Base-by-base conservation (phyloP, 345 rosid genomes). In the Rhizophora apiculata region DNA sequence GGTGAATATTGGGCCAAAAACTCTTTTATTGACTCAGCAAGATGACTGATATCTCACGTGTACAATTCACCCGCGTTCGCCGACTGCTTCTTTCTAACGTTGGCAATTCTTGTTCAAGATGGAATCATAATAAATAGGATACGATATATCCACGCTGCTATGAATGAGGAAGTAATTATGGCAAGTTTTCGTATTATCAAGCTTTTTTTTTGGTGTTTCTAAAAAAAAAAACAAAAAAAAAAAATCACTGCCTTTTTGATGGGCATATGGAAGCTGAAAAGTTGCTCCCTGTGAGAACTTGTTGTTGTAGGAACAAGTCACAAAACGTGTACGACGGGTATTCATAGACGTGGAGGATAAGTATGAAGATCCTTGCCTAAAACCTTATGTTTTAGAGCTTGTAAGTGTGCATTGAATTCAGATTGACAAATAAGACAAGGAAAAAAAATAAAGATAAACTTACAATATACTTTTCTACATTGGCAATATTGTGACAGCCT, bases 401-500 rank as follows among this genome's bases (percentile, higher is more conserved):
- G 2, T 10, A 2, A 39, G 3, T 39, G 46, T 39, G 46, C 46
- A 39, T 39, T 39, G 46, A 39, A 7, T 36, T 7, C 39, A 36
- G n/a, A 36, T 6, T 36, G 1, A 1, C 8, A 36, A 36, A 36
- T 1, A 10, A n/a, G n/a, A n/a, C n/a, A 9, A 9, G 13, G 46
- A 9, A 39, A 39, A 39, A 8, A 36, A 36, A 36, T 36, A 8
- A 36, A 36, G 1, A n/a, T n/a, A n/a, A n/a, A n/a, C n/a, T 36
- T 7, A 8, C 8, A 36, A 36, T n/a, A 36, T 8, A 36, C n/a
- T n/a, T 36, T 36, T 36, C 2, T 2, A 11, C 2, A 10, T 39
- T 20, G 51, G 52, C 4, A 39, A 29, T n/a, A n/a, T n/a, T 43
- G 60, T 43, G 85, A 81, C 86, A 84, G 82, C n/a, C 85, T 79